Evolutionary conservation across 2,329 filamentous ascomycete genomes (phyloP), one percentile per base, ranked within the genome.

Genomic region (Graphilbum ipis-grandicollis): DNA sequence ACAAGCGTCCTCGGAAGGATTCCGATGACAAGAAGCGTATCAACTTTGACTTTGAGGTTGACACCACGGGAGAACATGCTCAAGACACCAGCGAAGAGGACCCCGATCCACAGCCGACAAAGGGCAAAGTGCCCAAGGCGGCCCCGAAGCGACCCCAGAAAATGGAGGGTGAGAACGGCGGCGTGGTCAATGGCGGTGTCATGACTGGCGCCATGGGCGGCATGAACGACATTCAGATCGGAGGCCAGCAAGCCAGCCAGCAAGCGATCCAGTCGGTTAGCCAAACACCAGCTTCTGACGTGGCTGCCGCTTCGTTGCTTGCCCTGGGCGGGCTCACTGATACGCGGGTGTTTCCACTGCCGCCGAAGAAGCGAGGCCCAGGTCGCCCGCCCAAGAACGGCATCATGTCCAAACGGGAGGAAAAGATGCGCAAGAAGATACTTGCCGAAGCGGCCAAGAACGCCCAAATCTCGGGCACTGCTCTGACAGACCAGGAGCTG

Each of bases 301-400:
- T 5, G 6, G 21, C 10, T 5, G 21, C 21, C 6, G 21, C 21
- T 23, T 23, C 26, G 26, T 13, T n/a, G 26, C 26, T 28, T 7
- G 5, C 26, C 26, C 9, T 28, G 26, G 14, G 37, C 46, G 14
- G 49, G 34, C 7, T 28, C n/a, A n/a, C n/a, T n/a, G 37, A 28
- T 6, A 5, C 31, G 9, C 2, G 18, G 50, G 55, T 59, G 9
- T 55, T 55, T 6, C 45, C 56, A 18, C 48, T 60, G 41, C 56
- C 71, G 22, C 68, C 71, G 21, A 79, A 72, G 55, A 76, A 79
- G 43, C 74, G 80, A 46, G 81, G 81, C 13, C 81, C 81, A 9
- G 81, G 81, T n/a, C 63, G 81, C 37, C 81, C 81, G 17, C 81
- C 81, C 0, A 86, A 86, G 58, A 80, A 86, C 48, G 81, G 81